A percentile compares a stretch with the other conserved stretches of the same genome.
These are phyloP conservation scores for Tricholoma sp. DNA, from an alignment of 768 basidiomycete species.

Conservation along the genomic window DNA sequence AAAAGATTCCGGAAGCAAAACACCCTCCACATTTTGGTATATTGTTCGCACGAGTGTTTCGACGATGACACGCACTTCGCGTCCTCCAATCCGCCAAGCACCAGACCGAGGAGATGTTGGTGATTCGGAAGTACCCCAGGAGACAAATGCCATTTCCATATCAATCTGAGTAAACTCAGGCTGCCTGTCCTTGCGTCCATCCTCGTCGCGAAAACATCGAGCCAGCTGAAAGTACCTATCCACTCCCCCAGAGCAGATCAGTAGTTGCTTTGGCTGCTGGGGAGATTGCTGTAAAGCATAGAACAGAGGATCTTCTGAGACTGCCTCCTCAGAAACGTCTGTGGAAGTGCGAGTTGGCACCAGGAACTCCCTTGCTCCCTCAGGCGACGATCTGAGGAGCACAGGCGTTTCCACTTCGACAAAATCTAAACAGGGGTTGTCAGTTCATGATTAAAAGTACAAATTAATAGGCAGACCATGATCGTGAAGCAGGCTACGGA, in stretches of 20 bases:
- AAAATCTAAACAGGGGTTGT: slow-evolving; percentile 55
- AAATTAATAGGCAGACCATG: slow-evolving; percentile 41
- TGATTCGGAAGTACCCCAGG: slow-evolving; percentile 52
- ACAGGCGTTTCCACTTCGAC: slow-evolving; percentile 92
- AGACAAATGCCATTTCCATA: slow-evolving; percentile 93
- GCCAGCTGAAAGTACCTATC: slow-evolving; percentile 92
- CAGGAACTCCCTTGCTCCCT: slow-evolving; percentile 91
- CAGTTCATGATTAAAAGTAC: slow-evolving; percentile 8
- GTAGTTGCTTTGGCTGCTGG: slow-evolving; percentile 91
- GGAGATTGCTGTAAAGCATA: slow-evolving; percentile 94
- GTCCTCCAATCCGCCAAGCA: slow-evolving; percentile 82
- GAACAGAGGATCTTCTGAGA: slow-evolving; percentile 43
- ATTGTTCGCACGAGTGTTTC: slow-evolving; percentile 70
- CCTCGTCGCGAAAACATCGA: slow-evolving; percentile 93
- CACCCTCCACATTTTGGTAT: slow-evolving; percentile 67
- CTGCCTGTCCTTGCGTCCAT: slow-evolving; percentile 90
- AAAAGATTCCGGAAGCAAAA: slow-evolving; percentile 59
- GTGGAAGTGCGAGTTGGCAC: slow-evolving; percentile 67
- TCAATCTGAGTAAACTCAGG: slow-evolving; percentile 98
- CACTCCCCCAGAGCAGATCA: slow-evolving; percentile 86
- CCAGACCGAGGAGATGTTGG: slow-evolving; percentile 20
- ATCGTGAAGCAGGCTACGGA: slow-evolving; percentile 68
- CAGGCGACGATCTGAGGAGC: slow-evolving; percentile 85
- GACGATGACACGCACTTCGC: slow-evolving; percentile 72
- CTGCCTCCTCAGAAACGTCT: slow-evolving; percentile 14